Percentiles rank a stretch among this genome's conserved stretches.
phyloP scores from a whole-genome alignment of 805 yeast species.

The Pichia scutulata region DNA sequence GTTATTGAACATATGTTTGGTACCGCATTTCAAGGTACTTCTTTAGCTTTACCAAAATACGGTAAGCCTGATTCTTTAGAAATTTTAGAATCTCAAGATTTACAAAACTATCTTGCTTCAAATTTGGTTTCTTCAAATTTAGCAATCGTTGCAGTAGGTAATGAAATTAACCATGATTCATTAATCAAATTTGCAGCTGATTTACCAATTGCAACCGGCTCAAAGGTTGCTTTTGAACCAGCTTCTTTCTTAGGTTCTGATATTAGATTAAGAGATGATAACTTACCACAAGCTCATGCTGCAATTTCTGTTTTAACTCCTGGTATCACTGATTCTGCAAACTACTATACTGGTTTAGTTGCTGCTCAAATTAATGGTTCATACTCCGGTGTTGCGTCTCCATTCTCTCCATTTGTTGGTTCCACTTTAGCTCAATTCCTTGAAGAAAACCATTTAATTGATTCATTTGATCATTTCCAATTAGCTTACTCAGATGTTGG shows the following conservation, averaged over 20 bases:
- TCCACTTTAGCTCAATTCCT: conserved; percentile 65
- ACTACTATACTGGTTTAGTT: conserved; percentile 64
- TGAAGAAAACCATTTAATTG: conserved; percentile 65
- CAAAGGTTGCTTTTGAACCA: conserved; percentile 38
- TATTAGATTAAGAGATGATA: conserved; percentile 83
- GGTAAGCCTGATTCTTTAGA: conserved; percentile 66
- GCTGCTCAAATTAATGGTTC: conserved; percentile 59
- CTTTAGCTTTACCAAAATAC: conserved; percentile 65
- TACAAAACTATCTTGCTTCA: conserved; percentile 45
- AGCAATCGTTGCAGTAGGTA: conserved; percentile 61
- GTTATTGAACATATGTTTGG: conserved; percentile 72
- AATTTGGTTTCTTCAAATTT: conserved; percentile 56
- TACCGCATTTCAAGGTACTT: conserved; percentile 82
- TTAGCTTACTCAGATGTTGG: conserved; percentile 69
- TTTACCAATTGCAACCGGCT: conserved; percentile 42
- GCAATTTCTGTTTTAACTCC: conserved; percentile 73
- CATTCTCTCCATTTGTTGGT: conserved; percentile 51
- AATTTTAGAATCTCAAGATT: conserved; percentile 51
- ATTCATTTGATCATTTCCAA: conserved; percentile 65
- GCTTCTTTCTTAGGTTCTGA: conserved; percentile 79
- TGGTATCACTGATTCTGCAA: conserved; percentile 45
- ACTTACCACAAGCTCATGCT: conserved; percentile 72
- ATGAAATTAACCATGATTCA: conserved; percentile 56
- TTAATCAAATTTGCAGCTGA: conserved; percentile 60
- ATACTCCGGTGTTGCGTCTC: conserved; percentile 45